phyloP scores from a whole-genome alignment of 2,329 filamentous ascomycete genomes.

The Trichoderma oligosporum region DNA sequence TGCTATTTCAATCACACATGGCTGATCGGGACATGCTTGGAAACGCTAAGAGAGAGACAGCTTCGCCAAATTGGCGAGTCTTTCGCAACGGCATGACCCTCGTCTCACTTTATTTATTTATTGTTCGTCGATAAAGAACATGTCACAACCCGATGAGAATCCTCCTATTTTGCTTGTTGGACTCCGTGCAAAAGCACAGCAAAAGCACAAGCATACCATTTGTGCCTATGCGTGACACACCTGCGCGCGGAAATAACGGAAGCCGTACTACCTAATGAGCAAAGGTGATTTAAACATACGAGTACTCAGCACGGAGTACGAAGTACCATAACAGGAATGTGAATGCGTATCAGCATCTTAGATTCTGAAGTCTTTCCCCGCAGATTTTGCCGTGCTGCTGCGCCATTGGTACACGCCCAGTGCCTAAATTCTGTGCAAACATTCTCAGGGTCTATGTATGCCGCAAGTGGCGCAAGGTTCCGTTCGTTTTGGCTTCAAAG shows the following conservation, averaged over 20 bases:
- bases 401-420: background rate
- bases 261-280: no score
- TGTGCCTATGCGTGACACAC: background rate
- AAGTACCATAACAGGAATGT: background rate
- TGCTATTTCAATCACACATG: background rate
- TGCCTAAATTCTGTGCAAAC: background rate
- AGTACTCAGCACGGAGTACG: no score
- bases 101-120: background rate
- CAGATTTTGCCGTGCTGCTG: background rate
- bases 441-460: background rate
- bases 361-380: background rate
- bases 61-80: background rate
- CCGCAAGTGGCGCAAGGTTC: slow-evolving; percentile 7
- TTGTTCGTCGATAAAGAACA: background rate
- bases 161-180: no score
- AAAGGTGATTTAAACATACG: no score
- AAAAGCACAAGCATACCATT: no score
- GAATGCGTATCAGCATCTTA: background rate
- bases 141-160: background rate
- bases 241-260: slow-evolving; percentile 12
- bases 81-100: slow-evolving; percentile 8
- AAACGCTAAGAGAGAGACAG: background rate
- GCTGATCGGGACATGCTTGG: background rate
- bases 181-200: no score
- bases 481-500: background rate